Base-by-base conservation (phyloP, 2,329 filamentous ascomycete species). In the Triangularia verruculosa region DNA sequence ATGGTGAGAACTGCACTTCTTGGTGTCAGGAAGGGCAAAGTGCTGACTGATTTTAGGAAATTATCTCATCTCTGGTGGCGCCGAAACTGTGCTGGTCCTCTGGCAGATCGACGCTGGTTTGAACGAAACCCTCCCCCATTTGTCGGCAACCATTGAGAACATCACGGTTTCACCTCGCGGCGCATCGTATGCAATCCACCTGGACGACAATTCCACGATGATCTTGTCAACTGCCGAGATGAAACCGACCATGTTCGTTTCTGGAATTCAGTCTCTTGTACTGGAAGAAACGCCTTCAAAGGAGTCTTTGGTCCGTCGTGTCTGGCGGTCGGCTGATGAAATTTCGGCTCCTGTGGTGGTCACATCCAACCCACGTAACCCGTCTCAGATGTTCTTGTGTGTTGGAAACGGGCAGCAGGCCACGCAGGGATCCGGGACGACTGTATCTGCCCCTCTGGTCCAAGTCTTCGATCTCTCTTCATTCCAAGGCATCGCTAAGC, bases 121-220 rank as follows among this genome's bases (percentile, higher is more conserved):
- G 73, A 87, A 87, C 71, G 90, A 95, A 72, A 92, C 89, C 72
- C 80, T 99, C 27, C 95, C 95, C n/a, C 93, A 98, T 82, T 82
- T 99, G 63, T 89, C 91, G 24, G 91, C 92, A 5, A 87, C 88
- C 25, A 90, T 99, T 34, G 90, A 95, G 74, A 92, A 90, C 70
- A 85, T 99, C 52, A 88, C 90, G 4, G 86, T 99, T 32, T 97
- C 93, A 15, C 84, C 89, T 0, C 82, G 80, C 17, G 94, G 95
- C 5, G 86, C 91, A 43, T 89, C 90, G 0, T 99, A 98, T 72
- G 90, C 88, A 4, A 75, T 98, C 24, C 90, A 93, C 69, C 82
- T 98, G 58, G 91, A 93, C 27, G 94, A 98, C 75, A 99, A 99
- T 76, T 97, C 93, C 1, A 82, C 89, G 61, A 94, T 98, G 84